Conservation (phyloP, 495 filamentous ascomycete species). For the Aspergillus nanangensis region DNA sequence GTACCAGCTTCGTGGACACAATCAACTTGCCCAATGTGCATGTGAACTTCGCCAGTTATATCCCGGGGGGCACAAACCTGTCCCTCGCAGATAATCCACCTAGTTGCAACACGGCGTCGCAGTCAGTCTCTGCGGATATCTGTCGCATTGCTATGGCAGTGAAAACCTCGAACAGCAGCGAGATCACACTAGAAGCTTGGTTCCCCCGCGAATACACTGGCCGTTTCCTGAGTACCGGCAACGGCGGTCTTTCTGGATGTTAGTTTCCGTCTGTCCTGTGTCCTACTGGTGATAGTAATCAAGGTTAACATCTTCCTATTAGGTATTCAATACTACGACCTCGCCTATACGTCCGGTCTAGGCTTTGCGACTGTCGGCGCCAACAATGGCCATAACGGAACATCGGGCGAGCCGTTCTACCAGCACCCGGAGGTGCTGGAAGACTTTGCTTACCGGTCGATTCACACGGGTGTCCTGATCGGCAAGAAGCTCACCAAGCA, state of each 20-base stretch:
- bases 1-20: conserved; percentile 24
- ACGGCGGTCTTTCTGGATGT: conserved; percentile 54
- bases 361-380: conserved; percentile 55
- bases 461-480: conserved; percentile 49
- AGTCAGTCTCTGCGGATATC: conserved; percentile 41
- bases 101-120: conserved; percentile 36
- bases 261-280: too few relatives aligned
- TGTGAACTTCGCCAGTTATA: conserved; percentile 36
- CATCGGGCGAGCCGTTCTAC: conserved; percentile 45
- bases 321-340: conserved; percentile 46
- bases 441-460: conserved; percentile 44
- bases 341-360: conserved; percentile 36
- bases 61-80: conserved; percentile 45
- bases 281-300: too few relatives aligned
- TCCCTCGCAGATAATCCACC: conserved; percentile 41
- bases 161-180: conserved; percentile 46
- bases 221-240: conserved; percentile 51
- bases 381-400: conserved; percentile 57
- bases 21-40: conserved; percentile 33
- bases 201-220: conserved; percentile 49
- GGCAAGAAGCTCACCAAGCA: conserved; percentile 44
- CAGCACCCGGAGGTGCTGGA: conserved; percentile 46
- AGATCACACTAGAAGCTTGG: conserved; percentile 56
- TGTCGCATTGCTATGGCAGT: conserved; percentile 57
- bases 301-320: too few relatives aligned